Percentiles rank a stretch among this genome's conserved stretches.
Evolutionary conservation across 257 asterid species (phyloP).

Genomic region (Salvia rosmarinus): DNA sequence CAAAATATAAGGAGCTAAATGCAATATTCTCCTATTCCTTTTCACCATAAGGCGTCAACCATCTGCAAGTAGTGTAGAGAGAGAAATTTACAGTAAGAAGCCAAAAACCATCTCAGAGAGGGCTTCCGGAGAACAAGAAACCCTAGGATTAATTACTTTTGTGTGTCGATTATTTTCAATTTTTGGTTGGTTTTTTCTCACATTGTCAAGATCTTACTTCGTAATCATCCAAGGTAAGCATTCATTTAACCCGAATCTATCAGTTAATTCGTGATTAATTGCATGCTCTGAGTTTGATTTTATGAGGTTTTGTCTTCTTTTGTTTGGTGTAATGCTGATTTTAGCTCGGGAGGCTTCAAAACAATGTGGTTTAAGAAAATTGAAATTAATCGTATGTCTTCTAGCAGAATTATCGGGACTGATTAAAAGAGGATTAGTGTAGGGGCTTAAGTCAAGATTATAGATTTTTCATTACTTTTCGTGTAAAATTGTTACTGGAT

Average conservation of each 20-base stretch:
- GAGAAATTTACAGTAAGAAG: conserved; percentile 34
- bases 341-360: conserved; percentile 28
- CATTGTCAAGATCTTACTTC: conserved; percentile 53
- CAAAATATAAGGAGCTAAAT: conserved; percentile 1
- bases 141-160: conserved; percentile 37
- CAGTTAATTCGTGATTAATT: conserved; percentile 7
- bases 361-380: conserved; percentile 27
- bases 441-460: conserved; percentile 32
- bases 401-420: conserved; percentile 1
- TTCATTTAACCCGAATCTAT: conserved; percentile 33
- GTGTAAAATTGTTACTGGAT: conserved; percentile 2
- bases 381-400: conserved; percentile 11
- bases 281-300: conserved; percentile 21
- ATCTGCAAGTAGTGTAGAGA: conserved; percentile 37
- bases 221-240: conserved; percentile 47
- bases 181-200: conserved; percentile 33
- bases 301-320: conserved; percentile 1
- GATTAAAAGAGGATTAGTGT: conserved; percentile 21
- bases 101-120: conserved; percentile 30
- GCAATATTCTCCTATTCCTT: not conserved
- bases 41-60: conserved; percentile 40
- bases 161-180: conserved; percentile 30
- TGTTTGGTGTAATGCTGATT: conserved; percentile 28
- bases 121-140: conserved; percentile 31
- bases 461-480: not conserved